phyloP scores from a whole-genome alignment of 2,329 filamentous ascomycete genomes.

The Calonectria ilicicola region DNA sequence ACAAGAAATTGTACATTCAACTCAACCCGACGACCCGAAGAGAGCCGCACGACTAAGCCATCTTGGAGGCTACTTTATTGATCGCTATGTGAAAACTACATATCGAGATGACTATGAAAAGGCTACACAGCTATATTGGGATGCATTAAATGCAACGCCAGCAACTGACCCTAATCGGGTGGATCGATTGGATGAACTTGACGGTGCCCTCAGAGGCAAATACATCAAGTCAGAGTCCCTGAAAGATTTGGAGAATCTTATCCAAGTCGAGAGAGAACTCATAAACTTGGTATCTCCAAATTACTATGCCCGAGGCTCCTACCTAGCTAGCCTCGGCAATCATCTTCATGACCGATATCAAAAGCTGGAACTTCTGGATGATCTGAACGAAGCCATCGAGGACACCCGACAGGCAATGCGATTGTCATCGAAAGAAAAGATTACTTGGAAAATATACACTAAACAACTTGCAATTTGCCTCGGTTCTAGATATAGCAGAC shows the following conservation, averaged over 20 bases:
- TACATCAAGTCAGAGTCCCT: not conserved
- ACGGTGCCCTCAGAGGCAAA: not conserved
- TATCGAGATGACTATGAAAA: not conserved
- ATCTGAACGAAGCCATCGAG: constrained; percentile 3
- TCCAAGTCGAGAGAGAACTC: not conserved
- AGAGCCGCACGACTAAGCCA: not conserved
- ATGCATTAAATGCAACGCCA: not conserved
- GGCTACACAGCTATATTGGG: not conserved
- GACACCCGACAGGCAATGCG: not conserved
- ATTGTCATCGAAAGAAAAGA: not conserved
- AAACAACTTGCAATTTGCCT: not conserved
- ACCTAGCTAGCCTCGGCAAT: not conserved
- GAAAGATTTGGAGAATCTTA: not conserved
- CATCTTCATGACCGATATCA: not conserved
- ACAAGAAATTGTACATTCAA: not conserved
- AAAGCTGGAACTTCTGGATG: not conserved
- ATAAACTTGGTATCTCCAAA: not conserved
- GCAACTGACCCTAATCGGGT: not conserved
- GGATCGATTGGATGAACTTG: not conserved
- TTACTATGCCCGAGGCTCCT: not conserved
- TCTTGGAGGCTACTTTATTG: not conserved
- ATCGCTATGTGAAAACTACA: not conserved
- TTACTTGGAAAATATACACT: not conserved
- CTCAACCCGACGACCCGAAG: not conserved
- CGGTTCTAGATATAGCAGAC: not conserved